phyloP scores from a whole-genome alignment of 2,329 filamentous ascomycete genomes.

The Penicillium paneum region DNA sequence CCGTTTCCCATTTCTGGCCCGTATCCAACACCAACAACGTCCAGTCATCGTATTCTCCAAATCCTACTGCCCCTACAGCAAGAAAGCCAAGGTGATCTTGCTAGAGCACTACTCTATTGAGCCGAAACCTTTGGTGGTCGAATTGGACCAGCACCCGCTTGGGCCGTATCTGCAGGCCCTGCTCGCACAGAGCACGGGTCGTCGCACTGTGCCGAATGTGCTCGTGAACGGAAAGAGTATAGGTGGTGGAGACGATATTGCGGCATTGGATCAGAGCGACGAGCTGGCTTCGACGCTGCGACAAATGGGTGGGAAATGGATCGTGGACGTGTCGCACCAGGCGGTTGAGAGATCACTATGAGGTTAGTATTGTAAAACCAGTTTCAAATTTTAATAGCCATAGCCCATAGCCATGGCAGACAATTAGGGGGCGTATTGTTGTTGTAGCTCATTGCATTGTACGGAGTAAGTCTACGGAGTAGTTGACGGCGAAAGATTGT shows the following conservation, averaged over 20 bases:
- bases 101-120: conserved; percentile 80
- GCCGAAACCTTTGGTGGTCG: conserved; percentile 80
- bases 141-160: conserved; percentile 78
- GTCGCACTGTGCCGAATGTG: conserved; percentile 86
- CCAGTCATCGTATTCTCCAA: conserved; percentile 95
- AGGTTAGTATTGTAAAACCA: conserved; percentile 3
- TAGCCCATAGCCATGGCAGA: background rate
- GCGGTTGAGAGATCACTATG: conserved; percentile 9
- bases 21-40: conserved; percentile 3
- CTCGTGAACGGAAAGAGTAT: conserved; percentile 84
- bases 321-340: conserved; percentile 41
- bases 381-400: conserved; percentile 1
- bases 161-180: conserved; percentile 69
- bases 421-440: background rate
- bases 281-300: conserved; percentile 69
- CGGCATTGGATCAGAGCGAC: conserved; percentile 64
- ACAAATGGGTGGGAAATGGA: conserved; percentile 67
- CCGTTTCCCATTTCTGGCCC: background rate
- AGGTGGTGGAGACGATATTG: conserved; percentile 84
- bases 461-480: too few species aligned
- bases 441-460: conserved; percentile 1
- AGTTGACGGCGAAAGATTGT: too few species aligned
- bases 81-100: conserved; percentile 78
- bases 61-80: conserved; percentile 83
- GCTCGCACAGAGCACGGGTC: conserved; percentile 69